Base-by-base conservation (phyloP, 169 alveolate species). In the Eimeria necatrix region DNA sequence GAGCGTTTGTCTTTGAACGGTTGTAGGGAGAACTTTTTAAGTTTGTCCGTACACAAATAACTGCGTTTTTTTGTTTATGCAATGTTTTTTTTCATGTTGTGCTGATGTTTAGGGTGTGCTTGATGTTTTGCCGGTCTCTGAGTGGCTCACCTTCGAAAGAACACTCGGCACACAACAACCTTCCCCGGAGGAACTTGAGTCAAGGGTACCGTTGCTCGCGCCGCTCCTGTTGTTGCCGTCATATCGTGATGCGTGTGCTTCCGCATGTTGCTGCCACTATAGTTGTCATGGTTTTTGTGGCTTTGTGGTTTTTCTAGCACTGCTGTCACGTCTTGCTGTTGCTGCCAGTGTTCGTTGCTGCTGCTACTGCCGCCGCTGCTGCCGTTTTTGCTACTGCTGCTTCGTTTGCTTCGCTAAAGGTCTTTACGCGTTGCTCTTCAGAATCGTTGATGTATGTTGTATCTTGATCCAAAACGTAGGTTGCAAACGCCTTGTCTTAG, bases 71-170 rank as follows among this genome's bases (percentile, higher is more conserved):
- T 9, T 68, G 80, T 68, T 18, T 8, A 12, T 1, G 68, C 68
- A 1, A 0, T 0, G 68, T 2, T 10, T 68, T 18, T 18, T 74
- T 10, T 74, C 7, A 9, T 12, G 18, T 18, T 51, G 90, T 81
- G 73, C 22, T 81, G 20, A 24, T 26, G 8, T 26, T 56, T 49
- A 86, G 93, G 93, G 70, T 12, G 70, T 61, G 26, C 22, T 64
- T 14, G 93, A 86, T 9, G 83, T 86, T 59, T 68, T 86, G 71
- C 93, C 93, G 61, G 70, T 86, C 70, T 26, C 61, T 22, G 93
- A 74, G 74, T 86, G 93, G 93, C 24, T 86, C 22, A 86, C 70
- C 68, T 86, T 86, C 49, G 93, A 86, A 20, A 22, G 93, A 48
- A 61, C 61, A 10, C 81, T 64, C 24, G 71, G 32, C 49, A 16